These are phyloP conservation scores for Boletus sp. DNA, from an alignment of 768 basidiomycete species.

Conservation along the genomic window DNA sequence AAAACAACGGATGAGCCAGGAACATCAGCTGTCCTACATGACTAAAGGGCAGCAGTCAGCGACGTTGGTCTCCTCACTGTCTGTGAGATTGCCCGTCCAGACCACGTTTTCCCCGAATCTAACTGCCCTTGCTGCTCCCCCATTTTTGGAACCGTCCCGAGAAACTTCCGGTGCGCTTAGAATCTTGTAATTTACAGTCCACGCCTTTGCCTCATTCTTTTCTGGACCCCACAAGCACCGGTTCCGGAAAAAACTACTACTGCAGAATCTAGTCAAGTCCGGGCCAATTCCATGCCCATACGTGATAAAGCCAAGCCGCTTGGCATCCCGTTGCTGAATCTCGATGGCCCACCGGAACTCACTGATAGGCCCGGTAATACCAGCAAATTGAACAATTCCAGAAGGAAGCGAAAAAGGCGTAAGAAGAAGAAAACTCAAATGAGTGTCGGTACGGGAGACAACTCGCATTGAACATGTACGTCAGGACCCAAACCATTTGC, in stretches of 20 bases:
- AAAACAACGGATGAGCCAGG: constrained; percentile 1
- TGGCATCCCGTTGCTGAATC: constrained; percentile 51
- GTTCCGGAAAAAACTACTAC: constrained; percentile 5
- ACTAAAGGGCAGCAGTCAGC: neutral
- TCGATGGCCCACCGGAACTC: constrained; percentile 45
- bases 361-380: constrained; percentile 13
- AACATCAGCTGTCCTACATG: neutral
- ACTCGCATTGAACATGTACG: constrained; percentile 15
- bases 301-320: constrained; percentile 14
- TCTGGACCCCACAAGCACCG: constrained; percentile 15
- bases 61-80: constrained; percentile 2
- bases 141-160: constrained; percentile 3
- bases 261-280: constrained; percentile 4
- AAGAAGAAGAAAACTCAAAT: constrained; percentile 51
- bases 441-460: constrained; percentile 21
- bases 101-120: constrained; percentile 1
- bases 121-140: neutral
- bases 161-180: constrained; percentile 19
- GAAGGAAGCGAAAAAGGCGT: constrained; percentile 53
- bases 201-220: constrained; percentile 12
- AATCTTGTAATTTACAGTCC: constrained; percentile 5
- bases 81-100: constrained; percentile 6
- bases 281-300: neutral
- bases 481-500: constrained; percentile 1
- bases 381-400: constrained; percentile 32